A percentile compares a stretch with the other conserved stretches of the same genome.
Evolutionary conservation across 2,329 filamentous ascomycete species (phyloP).

Genomic region (Coleophoma cylindrospora): DNA sequence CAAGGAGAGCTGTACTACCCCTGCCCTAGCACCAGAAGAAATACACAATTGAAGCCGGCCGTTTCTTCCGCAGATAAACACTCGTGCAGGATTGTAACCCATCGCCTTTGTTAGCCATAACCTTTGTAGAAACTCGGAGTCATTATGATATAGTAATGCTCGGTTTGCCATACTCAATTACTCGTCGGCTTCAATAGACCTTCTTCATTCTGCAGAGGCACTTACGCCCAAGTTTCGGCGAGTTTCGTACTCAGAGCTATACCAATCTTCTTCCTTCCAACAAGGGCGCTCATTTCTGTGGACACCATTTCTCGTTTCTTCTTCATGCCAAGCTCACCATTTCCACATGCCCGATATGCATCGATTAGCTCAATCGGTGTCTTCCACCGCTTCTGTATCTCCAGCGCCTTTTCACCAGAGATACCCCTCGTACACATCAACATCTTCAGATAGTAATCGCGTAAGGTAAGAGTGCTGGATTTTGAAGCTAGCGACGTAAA

Average conservation of each 20-base stretch:
- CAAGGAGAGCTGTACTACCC: no score
- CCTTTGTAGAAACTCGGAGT: no score
- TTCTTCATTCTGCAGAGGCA: neutral
- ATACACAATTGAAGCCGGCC: no score
- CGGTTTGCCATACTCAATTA: no score
- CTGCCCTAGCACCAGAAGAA: no score
- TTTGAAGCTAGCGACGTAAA: conserved; percentile 72
- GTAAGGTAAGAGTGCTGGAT: conserved; percentile 66
- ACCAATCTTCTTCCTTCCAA: conserved; percentile 64
- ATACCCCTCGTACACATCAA: conserved; percentile 75
- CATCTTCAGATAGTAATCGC: conserved; percentile 79
- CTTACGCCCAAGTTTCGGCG: conserved; percentile 66
- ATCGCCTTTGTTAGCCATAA: no score
- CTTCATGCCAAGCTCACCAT: conserved; percentile 38
- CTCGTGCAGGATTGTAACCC: no score
- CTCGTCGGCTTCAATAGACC: no score
- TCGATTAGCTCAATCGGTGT: conserved; percentile 69
- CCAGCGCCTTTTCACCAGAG: conserved; percentile 72
- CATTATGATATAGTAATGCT: no score
- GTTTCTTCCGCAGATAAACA: no score
- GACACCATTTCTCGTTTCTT: conserved; percentile 57
- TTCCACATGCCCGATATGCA: conserved; percentile 56
- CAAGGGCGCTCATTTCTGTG: conserved; percentile 47
- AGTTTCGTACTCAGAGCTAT: conserved; percentile 63
- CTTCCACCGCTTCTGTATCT: conserved; percentile 74